Conservation (phyloP, 257 asterid genomes). For the Euphrasia confusa region DNA sequence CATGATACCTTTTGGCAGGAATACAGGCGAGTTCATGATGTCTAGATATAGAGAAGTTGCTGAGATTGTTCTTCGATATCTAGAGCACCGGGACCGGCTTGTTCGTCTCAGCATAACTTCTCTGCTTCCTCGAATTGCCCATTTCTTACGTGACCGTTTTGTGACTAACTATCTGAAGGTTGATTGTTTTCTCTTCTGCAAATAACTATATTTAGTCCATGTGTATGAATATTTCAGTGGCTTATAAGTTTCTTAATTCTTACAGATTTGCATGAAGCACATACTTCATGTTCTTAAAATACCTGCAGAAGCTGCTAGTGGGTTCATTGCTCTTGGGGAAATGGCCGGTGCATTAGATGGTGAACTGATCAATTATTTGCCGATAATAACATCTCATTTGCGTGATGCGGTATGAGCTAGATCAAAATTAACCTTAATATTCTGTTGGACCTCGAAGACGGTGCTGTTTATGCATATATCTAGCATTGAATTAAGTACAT, state of each 20-base stretch:
- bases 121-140: constrained; percentile 96
- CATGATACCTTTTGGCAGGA: constrained; percentile 51
- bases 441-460: constrained; percentile 13
- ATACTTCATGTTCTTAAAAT: constrained; percentile 93
- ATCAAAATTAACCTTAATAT: constrained; percentile 21
- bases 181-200: constrained; percentile 17
- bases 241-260: constrained; percentile 23
- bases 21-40: constrained; percentile 99
- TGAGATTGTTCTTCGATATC: constrained; percentile 92
- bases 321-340: constrained; percentile 99
- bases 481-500: constrained; percentile 7
- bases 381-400: constrained; percentile 93
- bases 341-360: constrained; percentile 99
- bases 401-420: constrained; percentile 85
- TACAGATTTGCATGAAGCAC: constrained; percentile 98
- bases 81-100: constrained; percentile 92
- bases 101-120: constrained; percentile 99
- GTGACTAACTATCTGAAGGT: constrained; percentile 95
- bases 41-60: constrained; percentile 99
- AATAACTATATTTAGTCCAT: constrained; percentile 15
- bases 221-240: constrained; percentile 21
- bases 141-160: constrained; percentile 96
- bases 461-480: constrained; percentile 15
- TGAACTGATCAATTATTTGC: constrained; percentile 92
- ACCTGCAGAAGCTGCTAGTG: constrained; percentile 96